Conservation (phyloP, 108 stramenopile genomes). For the Nannochloropsis gaditana region DNA sequence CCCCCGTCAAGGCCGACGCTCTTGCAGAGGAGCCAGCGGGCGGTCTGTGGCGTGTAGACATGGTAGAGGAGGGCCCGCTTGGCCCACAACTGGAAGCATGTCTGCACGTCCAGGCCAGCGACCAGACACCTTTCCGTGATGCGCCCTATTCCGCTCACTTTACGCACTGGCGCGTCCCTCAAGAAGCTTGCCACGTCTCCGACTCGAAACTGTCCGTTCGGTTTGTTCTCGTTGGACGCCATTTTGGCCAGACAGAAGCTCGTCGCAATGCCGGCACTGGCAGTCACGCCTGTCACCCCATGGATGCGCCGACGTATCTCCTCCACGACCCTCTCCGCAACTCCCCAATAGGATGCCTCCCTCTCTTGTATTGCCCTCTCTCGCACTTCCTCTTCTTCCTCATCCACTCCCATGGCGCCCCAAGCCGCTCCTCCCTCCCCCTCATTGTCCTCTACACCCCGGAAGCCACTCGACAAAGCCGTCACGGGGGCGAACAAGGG, state of each 20-base stretch:
- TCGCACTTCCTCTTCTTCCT: slow-evolving; percentile 24
- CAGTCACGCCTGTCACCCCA: slow-evolving; percentile 70
- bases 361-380: background rate
- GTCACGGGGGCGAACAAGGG: background rate
- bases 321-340: slow-evolving; percentile 40
- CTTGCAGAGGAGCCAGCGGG: slow-evolving; percentile 64
- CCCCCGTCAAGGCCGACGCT: slow-evolving; percentile 60
- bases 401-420: slow-evolving; percentile 14
- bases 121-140: slow-evolving; percentile 77
- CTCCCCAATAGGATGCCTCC: background rate
- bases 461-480: background rate
- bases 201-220: slow-evolving; percentile 86
- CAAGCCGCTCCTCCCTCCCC: background rate
- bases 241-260: slow-evolving; percentile 83
- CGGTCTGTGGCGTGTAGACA: slow-evolving; percentile 62
- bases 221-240: slow-evolving; percentile 78
- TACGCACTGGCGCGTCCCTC: slow-evolving; percentile 55
- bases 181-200: slow-evolving; percentile 66
- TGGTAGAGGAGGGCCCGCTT: slow-evolving; percentile 61
- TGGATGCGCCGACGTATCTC: slow-evolving; percentile 68
- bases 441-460: background rate
- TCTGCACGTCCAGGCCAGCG: slow-evolving; percentile 62
- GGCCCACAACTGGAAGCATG: slow-evolving; percentile 70
- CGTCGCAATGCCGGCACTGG: slow-evolving; percentile 82
- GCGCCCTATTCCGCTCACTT: slow-evolving; percentile 73